Percentiles rank a stretch among this genome's conserved stretches.
Conservation (phyloP, 257 asterid species). For the Perilla frutescens region DNA sequence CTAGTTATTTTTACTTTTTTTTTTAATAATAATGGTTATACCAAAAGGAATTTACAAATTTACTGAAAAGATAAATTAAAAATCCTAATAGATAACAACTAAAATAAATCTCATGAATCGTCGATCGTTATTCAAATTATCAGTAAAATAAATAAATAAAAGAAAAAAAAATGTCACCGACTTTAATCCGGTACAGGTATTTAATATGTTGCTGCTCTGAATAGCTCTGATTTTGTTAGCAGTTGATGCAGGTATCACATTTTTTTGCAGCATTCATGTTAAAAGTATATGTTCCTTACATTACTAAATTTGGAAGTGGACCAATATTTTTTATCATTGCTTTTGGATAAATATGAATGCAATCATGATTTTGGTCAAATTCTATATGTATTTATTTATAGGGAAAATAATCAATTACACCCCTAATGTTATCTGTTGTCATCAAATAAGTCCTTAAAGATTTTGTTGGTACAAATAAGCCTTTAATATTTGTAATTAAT, state of each 20-base stretch:
- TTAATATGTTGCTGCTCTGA: conserved; percentile 14
- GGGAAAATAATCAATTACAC: too few species aligned
- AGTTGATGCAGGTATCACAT: background rate
- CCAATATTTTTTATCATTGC: background rate
- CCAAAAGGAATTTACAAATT: background rate
- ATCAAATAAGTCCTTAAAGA: too few species aligned
- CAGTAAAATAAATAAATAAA: background rate
- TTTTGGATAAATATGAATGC: too few species aligned
- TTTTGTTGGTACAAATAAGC: too few species aligned
- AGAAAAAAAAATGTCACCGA: background rate
- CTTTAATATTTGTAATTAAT: too few species aligned
- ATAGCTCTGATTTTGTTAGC: background rate
- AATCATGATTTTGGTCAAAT: background rate
- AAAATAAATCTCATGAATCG: too few species aligned
- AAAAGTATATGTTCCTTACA: background rate
- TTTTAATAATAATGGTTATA: too few species aligned
- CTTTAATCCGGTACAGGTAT: background rate
- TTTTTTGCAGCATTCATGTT: background rate
- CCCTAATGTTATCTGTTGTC: too few species aligned
- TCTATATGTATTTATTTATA: too few species aligned
- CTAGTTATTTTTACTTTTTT: too few species aligned
- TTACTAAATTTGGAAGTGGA: background rate
- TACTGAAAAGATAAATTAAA: too few species aligned
- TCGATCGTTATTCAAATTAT: too few species aligned
- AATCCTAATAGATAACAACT: background rate